phyloP scores from a whole-genome alignment of 2,329 filamentous ascomycete species.

The Tympanopsis confertula region DNA sequence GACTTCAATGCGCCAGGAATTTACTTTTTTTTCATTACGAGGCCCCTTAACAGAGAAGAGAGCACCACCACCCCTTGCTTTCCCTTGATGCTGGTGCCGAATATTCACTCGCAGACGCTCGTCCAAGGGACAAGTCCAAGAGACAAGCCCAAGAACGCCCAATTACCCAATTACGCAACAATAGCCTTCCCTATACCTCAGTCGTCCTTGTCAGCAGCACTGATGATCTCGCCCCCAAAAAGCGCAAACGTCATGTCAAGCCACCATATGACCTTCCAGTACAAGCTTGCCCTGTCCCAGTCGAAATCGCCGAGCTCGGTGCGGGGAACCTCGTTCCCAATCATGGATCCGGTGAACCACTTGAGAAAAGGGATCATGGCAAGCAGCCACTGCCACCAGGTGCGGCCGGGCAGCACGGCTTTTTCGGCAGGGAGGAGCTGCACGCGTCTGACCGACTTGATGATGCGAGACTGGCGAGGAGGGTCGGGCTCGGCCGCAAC shows the following conservation, averaged over 20 bases:
- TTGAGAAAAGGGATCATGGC: conserved; percentile 57
- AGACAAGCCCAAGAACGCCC: too few species aligned
- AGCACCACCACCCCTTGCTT: too few species aligned
- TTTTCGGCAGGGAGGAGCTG: conserved; percentile 58
- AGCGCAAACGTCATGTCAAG: conserved; percentile 45
- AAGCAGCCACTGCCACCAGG: conserved; percentile 49
- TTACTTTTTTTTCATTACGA: too few species aligned
- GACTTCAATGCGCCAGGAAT: too few species aligned
- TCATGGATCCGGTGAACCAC: conserved; percentile 63
- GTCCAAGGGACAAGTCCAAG: too few species aligned
- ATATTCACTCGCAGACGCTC: too few species aligned
- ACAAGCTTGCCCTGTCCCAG: conserved; percentile 53
- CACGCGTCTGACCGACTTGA: conserved; percentile 54
- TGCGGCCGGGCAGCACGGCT: conserved; percentile 59
- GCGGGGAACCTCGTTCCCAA: conserved; percentile 64
- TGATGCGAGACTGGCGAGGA: conserved; percentile 40
- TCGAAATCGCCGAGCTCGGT: conserved; percentile 69
- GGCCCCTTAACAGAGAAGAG: too few species aligned
- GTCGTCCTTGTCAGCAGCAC: conserved; percentile 42
- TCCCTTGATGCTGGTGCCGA: too few species aligned
- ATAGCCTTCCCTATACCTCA: conserved; percentile 14
- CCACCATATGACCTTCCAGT: conserved; percentile 57
- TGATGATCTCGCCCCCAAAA: conserved; percentile 46
- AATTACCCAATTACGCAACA: not conserved
- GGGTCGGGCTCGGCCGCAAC: too few species aligned